A percentile compares a stretch with the other conserved stretches of the same genome.
Evolutionary conservation across 179 eudicot genomes (phyloP).

Genomic region (Camellia oleifera): DNA sequence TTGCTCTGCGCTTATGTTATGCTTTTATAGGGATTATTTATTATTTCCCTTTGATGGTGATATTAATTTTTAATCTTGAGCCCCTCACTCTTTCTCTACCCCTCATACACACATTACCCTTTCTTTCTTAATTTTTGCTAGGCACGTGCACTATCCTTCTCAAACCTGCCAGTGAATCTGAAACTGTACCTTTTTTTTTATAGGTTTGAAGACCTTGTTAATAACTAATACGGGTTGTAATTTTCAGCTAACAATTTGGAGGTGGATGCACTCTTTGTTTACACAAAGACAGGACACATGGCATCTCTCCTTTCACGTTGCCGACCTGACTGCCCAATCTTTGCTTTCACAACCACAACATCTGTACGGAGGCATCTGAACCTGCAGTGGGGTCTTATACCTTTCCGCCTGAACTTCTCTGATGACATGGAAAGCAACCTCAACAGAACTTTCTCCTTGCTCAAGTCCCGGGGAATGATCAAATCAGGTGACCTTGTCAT

Average conservation of each 20-base stretch:
- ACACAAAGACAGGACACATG: slow-evolving; percentile 72
- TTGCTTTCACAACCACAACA: slow-evolving; percentile 64
- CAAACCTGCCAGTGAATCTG: too few species aligned
- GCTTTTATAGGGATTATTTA: too few species aligned
- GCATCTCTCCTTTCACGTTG: slow-evolving; percentile 82
- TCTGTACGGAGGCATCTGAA: slow-evolving; percentile 72
- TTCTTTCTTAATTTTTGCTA: too few species aligned
- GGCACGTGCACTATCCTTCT: too few species aligned
- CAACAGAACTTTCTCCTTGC: slow-evolving; percentile 64
- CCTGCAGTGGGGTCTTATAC: slow-evolving; percentile 89
- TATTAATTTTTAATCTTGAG: too few species aligned
- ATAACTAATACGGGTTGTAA: neutral
- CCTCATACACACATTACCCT: too few species aligned
- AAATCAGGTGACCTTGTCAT: slow-evolving; percentile 77
- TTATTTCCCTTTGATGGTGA: too few species aligned
- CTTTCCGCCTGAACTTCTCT: slow-evolving; percentile 72
- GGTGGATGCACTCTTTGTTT: slow-evolving; percentile 76
- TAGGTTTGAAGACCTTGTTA: neutral
- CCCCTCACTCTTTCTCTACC: too few species aligned
- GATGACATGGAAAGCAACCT: slow-evolving; percentile 82
- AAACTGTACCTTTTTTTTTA: too few species aligned
- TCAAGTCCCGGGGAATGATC: slow-evolving; percentile 76
- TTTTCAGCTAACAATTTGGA: slow-evolving; percentile 70
- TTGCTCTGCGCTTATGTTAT: too few species aligned
- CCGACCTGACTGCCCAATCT: slow-evolving; percentile 80